These are phyloP conservation scores for Monilinia fructigena DNA, from an alignment of 2,329 filamentous ascomycete genomes.

Conservation along the genomic window DNA sequence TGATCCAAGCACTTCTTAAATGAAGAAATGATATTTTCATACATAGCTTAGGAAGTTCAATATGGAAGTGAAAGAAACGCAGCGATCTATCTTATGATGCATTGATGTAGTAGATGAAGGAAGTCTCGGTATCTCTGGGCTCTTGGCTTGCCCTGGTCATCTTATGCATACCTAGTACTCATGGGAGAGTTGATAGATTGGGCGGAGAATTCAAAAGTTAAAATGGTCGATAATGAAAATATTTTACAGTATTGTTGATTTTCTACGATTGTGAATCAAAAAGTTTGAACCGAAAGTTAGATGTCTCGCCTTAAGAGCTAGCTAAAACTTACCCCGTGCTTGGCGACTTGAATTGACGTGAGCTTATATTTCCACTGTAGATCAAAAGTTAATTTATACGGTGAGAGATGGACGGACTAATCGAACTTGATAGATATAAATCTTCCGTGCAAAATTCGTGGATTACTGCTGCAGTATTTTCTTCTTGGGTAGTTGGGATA, in stretches of 20 bases:
- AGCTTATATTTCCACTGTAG: no score
- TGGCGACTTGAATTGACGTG: no score
- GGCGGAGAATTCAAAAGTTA: constrained; percentile 31
- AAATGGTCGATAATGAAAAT: constrained; percentile 25
- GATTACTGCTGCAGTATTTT: no score
- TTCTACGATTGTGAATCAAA: neutral
- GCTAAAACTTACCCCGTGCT: no score
- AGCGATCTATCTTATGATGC: constrained; percentile 3
- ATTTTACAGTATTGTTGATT: neutral
- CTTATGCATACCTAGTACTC: constrained; percentile 27
- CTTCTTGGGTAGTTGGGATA: no score
- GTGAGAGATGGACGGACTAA: no score
- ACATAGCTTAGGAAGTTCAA: neutral
- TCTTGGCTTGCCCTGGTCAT: constrained; percentile 9
- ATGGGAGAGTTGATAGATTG: constrained; percentile 35
- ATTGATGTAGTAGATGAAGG: neutral
- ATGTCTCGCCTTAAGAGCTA: no score
- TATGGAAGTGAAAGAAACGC: neutral
- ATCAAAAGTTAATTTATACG: no score
- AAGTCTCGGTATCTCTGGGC: neutral
- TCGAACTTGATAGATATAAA: no score
- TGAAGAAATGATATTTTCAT: neutral
- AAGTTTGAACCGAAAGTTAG: no score
- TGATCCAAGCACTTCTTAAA: constrained; percentile 38
- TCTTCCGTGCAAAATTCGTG: no score